Evolutionary conservation across 2,329 filamentous ascomycete genomes (phyloP).

Genomic region (Emericellopsis atlantica): DNA sequence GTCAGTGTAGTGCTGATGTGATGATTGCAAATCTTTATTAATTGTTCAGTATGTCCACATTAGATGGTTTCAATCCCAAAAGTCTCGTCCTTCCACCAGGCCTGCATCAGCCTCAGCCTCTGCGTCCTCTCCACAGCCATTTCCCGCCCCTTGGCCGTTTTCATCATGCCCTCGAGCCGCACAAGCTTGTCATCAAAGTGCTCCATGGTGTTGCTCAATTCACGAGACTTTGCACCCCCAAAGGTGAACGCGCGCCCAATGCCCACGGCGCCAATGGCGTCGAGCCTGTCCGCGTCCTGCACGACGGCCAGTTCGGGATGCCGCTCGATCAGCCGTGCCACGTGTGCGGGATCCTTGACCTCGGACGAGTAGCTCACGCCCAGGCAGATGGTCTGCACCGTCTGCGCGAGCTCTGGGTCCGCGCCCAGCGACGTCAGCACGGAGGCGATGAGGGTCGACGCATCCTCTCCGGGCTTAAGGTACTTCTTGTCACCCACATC

Average conservation of each 20-base stretch:
- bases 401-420: conserved; percentile 41
- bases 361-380: conserved; percentile 73
- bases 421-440: conserved; percentile 47
- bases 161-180: conserved; percentile 51
- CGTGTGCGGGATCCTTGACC: conserved; percentile 46
- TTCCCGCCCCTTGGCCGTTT: conserved; percentile 41
- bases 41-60: too few species aligned
- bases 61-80: conserved; percentile 3
- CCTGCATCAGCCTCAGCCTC: conserved; percentile 36
- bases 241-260: conserved; percentile 56
- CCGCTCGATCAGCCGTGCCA: conserved; percentile 45
- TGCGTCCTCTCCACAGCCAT: conserved; percentile 41
- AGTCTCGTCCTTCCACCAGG: conserved; percentile 46
- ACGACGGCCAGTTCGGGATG: conserved; percentile 60
- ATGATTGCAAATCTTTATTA: too few species aligned
- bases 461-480: conserved; percentile 40
- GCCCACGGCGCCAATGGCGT: conserved; percentile 79
- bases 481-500: conserved; percentile 87
- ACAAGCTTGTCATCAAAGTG: conserved; percentile 72
- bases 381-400: conserved; percentile 59
- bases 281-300: conserved; percentile 86
- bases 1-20: too few species aligned
- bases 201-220: conserved; percentile 52
- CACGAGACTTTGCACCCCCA: conserved; percentile 49
- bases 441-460: conserved; percentile 39